Conservation (phyloP, 1,139 yeast species). For the Pichia sp. region DNA sequence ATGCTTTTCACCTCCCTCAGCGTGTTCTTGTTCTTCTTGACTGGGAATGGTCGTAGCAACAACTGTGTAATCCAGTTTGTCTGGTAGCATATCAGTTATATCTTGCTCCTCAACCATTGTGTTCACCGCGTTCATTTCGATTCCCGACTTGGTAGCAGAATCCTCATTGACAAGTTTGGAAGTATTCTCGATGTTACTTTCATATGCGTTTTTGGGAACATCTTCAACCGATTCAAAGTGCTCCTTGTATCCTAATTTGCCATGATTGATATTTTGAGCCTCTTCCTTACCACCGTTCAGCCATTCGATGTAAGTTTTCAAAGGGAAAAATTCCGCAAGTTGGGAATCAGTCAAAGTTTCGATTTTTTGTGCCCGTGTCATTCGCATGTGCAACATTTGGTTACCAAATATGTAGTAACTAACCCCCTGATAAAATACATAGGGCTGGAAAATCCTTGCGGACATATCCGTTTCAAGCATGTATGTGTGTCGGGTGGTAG, state of each 20-base stretch:
- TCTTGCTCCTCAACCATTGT: conserved; percentile 7
- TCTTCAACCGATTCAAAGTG: conserved; percentile 9
- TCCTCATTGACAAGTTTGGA: conserved; percentile 15
- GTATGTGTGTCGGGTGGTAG: conserved; percentile 21
- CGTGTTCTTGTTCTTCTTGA: neutral
- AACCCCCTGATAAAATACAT: conserved; percentile 11
- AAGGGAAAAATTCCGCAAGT: conserved; percentile 64
- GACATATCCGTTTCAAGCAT: conserved; percentile 20
- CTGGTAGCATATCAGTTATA: conserved; percentile 17
- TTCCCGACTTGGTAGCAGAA: neutral
- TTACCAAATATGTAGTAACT: conserved; percentile 12
- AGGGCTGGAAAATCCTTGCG: conserved; percentile 9
- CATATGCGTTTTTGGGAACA: conserved; percentile 3
- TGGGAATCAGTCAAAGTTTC: conserved; percentile 51
- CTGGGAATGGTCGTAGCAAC: conserved; percentile 1
- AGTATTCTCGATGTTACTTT: conserved; percentile 25
- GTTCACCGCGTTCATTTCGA: neutral
- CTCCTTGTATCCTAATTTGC: conserved; percentile 26
- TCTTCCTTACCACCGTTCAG: conserved; percentile 51
- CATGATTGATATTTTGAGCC: conserved; percentile 23
- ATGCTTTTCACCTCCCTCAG: conserved; percentile 37
- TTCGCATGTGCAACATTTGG: conserved; percentile 19
- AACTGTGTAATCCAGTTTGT: conserved; percentile 1
- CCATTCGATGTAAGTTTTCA: conserved; percentile 59
- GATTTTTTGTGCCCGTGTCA: conserved; percentile 40